Evolutionary conservation across 2,329 filamentous ascomycete species (phyloP).

Genomic region (Fusarium redolens): DNA sequence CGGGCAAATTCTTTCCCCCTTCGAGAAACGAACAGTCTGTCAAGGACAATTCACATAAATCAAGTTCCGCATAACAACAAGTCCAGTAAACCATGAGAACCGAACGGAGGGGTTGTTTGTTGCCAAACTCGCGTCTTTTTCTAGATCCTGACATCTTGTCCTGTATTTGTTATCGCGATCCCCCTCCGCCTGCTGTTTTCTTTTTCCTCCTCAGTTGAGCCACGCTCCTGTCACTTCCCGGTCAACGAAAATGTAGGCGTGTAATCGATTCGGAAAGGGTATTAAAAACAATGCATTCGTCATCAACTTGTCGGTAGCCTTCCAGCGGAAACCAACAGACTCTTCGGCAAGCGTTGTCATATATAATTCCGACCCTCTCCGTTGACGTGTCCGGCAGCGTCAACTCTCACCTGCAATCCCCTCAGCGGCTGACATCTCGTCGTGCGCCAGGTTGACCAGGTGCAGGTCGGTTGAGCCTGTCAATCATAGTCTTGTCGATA

Average conservation of each 20-base stretch:
- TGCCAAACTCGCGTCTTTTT: constrained; percentile 49
- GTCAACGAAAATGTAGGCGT: constrained; percentile 30
- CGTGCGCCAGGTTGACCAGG: constrained; percentile 30
- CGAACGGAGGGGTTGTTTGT: constrained; percentile 44
- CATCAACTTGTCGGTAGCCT: constrained; percentile 33
- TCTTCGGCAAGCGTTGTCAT: constrained; percentile 32
- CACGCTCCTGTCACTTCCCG: constrained; percentile 36
- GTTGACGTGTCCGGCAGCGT: constrained; percentile 46
- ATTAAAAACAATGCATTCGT: constrained; percentile 36
- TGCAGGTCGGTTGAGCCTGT: constrained; percentile 58
- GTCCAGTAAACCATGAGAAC: constrained; percentile 30
- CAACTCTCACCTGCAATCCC: constrained; percentile 27
- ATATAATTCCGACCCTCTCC: constrained; percentile 25
- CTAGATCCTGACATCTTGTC: constrained; percentile 39
- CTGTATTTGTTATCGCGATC: constrained; percentile 37
- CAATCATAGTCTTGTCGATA: constrained; percentile 67
- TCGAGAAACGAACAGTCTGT: constrained; percentile 23
- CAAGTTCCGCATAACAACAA: constrained; percentile 21
- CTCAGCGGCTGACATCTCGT: constrained; percentile 39
- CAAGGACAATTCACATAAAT: constrained; percentile 22
- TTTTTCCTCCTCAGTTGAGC: constrained; percentile 10
- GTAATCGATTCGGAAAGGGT: constrained; percentile 27
- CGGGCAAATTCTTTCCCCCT: constrained; percentile 14
- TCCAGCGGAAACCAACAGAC: constrained; percentile 28
- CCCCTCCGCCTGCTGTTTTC: constrained; percentile 23